Evolutionary conservation across 176 grass and related monocot species (phyloP), one percentile per base, ranked within the genome.

Genomic region (Aegilops tauschii): DNA sequence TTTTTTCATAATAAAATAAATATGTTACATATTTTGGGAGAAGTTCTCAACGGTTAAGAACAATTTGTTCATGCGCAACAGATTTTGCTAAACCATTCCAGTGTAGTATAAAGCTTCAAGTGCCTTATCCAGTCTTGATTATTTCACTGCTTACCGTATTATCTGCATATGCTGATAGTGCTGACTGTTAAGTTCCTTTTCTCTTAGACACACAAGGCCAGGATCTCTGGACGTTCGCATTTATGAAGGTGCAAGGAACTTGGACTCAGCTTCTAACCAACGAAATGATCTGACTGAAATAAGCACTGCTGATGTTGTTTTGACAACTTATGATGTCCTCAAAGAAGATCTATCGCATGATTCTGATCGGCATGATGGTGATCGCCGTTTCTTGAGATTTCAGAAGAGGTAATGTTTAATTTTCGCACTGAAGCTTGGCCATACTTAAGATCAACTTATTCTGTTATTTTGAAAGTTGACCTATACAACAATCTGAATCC

Each of bases 331-430:
- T 89, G 96, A 95, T 90, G 90, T 95, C 45, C 79, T 98, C 73
- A 98, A 95, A 92, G 96, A 98, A 92, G 96, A 98, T 87, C 79
- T 98, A 78, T 98, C 93, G 27, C 93, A 98, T 93, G 96, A 98
- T 91, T 92, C 87, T 89, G 96, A 98, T 81, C 89, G 92, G 59
- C 92, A 98, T 76, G 83, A 92, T 90, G 96, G 93, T 45, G 93
- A 98, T 83, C 92, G 92, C 20, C 90, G 75, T 29, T 95, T 95
- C 81, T 90, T 98, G 69, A 95, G 96, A 87, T 98, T 90, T 78
- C 91, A 98, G 70, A 98, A 98, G 86, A 95, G 92, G 96, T 95
- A 91, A 89, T 47, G 29, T 65, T 73, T 88, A 68, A 18, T 67
- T 66, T 78, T 69, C 8, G 37, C 44, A 16, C 3, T 23, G 32